Conservation (phyloP, 225 moss, liverwort and hornwort species). For the Bryoerythrophyllum caledonicum region DNA sequence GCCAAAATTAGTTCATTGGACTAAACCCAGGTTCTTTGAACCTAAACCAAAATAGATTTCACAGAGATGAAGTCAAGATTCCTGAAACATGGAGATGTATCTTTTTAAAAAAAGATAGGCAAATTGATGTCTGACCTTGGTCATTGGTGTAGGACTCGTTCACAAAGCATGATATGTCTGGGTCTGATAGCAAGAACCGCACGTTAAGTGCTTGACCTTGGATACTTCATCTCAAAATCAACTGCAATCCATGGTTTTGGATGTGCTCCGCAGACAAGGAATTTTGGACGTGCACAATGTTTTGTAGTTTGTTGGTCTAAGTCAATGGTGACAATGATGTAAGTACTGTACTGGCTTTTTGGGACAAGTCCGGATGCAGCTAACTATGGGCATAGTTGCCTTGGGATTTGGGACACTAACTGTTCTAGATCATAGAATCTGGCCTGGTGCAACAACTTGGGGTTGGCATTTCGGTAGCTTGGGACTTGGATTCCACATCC, state of each 20-base stretch:
- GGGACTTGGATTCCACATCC: no score
- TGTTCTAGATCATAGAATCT: not conserved
- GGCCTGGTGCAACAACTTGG: no score
- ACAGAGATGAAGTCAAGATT: not conserved
- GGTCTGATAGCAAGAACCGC: not conserved
- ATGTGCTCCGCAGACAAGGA: not conserved
- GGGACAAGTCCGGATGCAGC: not conserved
- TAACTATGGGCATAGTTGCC: not conserved
- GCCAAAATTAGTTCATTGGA: not conserved
- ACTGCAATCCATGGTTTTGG: not conserved
- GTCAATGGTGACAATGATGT: not conserved
- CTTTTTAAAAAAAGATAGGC: no score
- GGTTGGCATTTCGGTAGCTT: no score
- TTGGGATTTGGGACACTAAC: not conserved
- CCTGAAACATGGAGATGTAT: no score
- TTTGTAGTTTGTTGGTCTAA: not conserved
- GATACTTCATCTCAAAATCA: not conserved
- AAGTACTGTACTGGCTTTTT: not conserved
- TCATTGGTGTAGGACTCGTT: not conserved
- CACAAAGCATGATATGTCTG: not conserved
- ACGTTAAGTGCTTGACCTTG: not conserved
- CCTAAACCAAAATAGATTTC: not conserved
- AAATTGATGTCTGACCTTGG: no score
- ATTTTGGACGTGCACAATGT: not conserved
- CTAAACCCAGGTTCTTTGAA: not conserved